A percentile compares a stretch with the other conserved stretches of the same genome.
These are phyloP conservation scores for Annulohypoxylon bovei DNA, from an alignment of 495 filamentous ascomycete species.

Conservation along the genomic window DNA sequence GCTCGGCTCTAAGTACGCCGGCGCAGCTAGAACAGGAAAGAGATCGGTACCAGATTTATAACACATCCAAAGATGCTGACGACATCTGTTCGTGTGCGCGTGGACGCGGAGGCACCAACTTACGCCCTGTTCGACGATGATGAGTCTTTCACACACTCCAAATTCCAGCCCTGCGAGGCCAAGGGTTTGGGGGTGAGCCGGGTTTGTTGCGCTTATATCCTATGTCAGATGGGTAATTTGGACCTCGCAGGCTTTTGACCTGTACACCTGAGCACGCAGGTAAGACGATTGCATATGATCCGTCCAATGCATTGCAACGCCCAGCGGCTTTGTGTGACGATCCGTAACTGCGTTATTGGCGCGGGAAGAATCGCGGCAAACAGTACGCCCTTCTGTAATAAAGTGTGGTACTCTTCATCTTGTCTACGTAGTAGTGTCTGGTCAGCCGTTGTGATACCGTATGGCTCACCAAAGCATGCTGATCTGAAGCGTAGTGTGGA, in stretches of 20 bases:
- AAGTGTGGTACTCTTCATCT: conserved; percentile 3
- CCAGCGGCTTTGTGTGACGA: conserved; percentile 29
- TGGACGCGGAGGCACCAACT: neutral
- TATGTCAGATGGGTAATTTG: conserved; percentile 24
- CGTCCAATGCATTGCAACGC: conserved; percentile 40
- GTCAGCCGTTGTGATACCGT: conserved; percentile 32
- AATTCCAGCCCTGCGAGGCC: neutral
- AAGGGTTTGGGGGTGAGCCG: neutral
- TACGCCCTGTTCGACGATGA: conserved; percentile 11
- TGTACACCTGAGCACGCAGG: conserved; percentile 15
- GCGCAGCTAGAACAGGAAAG: conserved; percentile 27
- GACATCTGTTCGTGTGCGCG: conserved; percentile 3
- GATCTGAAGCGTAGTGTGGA: conserved; percentile 30
- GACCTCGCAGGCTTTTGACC: conserved; percentile 29
- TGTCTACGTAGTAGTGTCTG: conserved; percentile 2
- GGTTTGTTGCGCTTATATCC: conserved; percentile 18
- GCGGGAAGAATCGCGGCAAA: conserved; percentile 24
- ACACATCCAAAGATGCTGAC: conserved; percentile 20
- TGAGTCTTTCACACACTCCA: neutral
- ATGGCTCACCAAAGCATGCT: conserved; percentile 25
- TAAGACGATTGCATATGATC: conserved; percentile 31
- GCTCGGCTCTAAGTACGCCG: conserved; percentile 31
- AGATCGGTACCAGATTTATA: conserved; percentile 14
- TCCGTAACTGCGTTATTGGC: conserved; percentile 26
- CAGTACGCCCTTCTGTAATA: conserved; percentile 7